Base-by-base conservation (phyloP, 345 rosid genomes). In the Camelina neglecta region DNA sequence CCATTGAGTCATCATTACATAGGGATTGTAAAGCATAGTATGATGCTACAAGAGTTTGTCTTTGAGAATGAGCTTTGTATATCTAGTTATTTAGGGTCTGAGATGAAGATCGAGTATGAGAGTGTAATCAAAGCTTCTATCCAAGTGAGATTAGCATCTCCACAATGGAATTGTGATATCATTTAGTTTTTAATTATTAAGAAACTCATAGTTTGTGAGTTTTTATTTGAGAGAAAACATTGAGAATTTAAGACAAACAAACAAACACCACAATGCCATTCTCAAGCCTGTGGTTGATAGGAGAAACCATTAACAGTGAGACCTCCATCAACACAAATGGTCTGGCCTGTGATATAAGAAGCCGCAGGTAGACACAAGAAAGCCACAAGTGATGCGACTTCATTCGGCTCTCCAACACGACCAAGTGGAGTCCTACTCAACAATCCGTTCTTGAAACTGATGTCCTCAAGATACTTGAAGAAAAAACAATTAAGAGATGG, bases 261-360 rank as follows among this genome's bases (percentile, higher is more conserved):
- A 60, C 4, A 36, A 26, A 7, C 60, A 13, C 2, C 2, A 13
- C 36, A 56, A 6, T 9, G 31, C 16, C 11, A 48, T 65, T 11
- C 31, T 66, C 71, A 66, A 67, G 35, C 60, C 4, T 67, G 20
- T 50, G 61, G 61, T 2, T 67, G 69, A 41, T 69, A 69, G 1
- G 74, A 69, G 64, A 84, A 82, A 16, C 84, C 86, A 41, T 85
- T 81, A 7, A 74, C 79, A 0, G 83, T 82, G 33, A 80, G 6
- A 21, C 89, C 87, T 50, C 89, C 91, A 60, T 85, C 91, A 16
- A 85, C 75, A 29, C 83, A 69, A 36, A 85, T 86, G 58, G 82
- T 72, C 29, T 89, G 90, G 11, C 90, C 92, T 0, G 86, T 84
- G 6, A 85, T 84, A 75, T 86, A 89, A 0, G 93, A 87, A 39